phyloP scores from a whole-genome alignment of 1,139 yeast species.

The Geotrichum macrosporum region DNA sequence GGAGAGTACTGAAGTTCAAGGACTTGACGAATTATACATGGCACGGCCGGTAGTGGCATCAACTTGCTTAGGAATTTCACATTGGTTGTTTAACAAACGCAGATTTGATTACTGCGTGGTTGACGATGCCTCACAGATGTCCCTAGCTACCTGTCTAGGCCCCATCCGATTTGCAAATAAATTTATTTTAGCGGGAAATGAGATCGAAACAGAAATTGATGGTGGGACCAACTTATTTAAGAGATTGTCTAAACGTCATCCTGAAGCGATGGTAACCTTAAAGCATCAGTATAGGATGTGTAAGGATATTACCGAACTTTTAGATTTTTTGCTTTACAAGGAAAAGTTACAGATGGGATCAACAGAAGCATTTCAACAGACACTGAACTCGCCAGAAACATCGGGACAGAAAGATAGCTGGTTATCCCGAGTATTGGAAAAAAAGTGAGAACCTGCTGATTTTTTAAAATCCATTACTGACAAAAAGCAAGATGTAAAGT shows the following conservation, averaged over 20 bases:
- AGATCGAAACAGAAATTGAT: constrained; percentile 54
- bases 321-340: constrained; percentile 73
- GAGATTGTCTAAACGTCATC: constrained; percentile 63
- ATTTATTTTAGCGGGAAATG: constrained; percentile 92
- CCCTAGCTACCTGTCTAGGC: constrained; percentile 86
- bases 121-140: constrained; percentile 95
- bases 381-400: constrained; percentile 46
- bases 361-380: constrained; percentile 54
- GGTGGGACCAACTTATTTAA: constrained; percentile 76
- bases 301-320: constrained; percentile 74
- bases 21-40: constrained; percentile 49
- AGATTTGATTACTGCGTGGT: constrained; percentile 87
- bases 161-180: constrained; percentile 74
- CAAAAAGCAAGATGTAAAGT: constrained; percentile 47
- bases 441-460: constrained; percentile 33
- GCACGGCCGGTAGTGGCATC: constrained; percentile 77
- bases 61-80: constrained; percentile 72
- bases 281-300: constrained; percentile 92
- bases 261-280: constrained; percentile 66
- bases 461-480: too few relatives aligned
- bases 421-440: constrained; percentile 46
- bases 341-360: constrained; percentile 75
- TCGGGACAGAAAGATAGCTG: constrained; percentile 35
- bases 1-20: constrained; percentile 20
- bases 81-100: constrained; percentile 51